phyloP scores from a whole-genome alignment of 1,284 basidiomycete genomes.

The Neotropicomus parvogracilis region DNA sequence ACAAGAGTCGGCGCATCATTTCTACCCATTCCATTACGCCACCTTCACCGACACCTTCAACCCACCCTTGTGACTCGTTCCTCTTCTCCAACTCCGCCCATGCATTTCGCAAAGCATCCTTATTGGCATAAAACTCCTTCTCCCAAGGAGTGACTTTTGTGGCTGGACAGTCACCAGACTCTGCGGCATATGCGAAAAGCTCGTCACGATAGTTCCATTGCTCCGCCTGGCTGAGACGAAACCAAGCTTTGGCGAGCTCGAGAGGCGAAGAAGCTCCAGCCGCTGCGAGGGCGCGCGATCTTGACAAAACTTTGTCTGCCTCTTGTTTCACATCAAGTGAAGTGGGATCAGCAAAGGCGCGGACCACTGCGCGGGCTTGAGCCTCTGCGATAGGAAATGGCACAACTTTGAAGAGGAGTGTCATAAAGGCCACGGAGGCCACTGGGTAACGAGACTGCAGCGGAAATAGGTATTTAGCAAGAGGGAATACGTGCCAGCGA shows the following conservation, averaged over 20 bases:
- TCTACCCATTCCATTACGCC: conserved; percentile 60
- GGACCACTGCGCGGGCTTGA: conserved; percentile 57
- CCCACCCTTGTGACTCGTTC: conserved; percentile 57
- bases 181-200: conserved; percentile 47
- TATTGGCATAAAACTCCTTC: conserved; percentile 52
- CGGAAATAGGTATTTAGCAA: conserved; percentile 53
- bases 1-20: conserved; percentile 48
- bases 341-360: conserved; percentile 49
- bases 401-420: conserved; percentile 51
- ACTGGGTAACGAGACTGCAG: conserved; percentile 46
- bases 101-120: conserved; percentile 43
- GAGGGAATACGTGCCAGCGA: conserved; percentile 59
- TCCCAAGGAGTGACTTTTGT: conserved; percentile 52
- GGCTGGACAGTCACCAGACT: conserved; percentile 31
- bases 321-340: conserved; percentile 49
- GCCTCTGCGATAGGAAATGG: conserved; percentile 68
- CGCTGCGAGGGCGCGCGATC: conserved; percentile 42
- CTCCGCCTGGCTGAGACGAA: conserved; percentile 45
- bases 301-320: conserved; percentile 43
- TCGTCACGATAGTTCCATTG: conserved; percentile 69
- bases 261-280: conserved; percentile 32
- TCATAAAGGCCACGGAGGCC: conserved; percentile 59
- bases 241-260: conserved; percentile 53
- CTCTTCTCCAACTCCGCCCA: conserved; percentile 58
- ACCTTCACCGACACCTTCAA: conserved; percentile 56